phyloP scores from a whole-genome alignment of 306 rosid species.

The Gastrolobium bilobum region DNA sequence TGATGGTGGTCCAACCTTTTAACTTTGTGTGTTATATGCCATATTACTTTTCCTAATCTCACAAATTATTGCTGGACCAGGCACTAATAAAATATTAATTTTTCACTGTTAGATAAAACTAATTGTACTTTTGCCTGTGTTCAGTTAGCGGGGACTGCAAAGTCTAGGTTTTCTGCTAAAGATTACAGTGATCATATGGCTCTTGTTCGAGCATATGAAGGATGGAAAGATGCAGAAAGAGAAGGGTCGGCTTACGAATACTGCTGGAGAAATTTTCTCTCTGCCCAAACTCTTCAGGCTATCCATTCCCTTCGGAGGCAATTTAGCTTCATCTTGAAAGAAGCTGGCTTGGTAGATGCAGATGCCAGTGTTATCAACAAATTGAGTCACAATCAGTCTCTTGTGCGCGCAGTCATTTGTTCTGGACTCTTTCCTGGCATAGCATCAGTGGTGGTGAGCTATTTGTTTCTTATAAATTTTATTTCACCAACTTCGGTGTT shows the following conservation, averaged over 20 bases:
- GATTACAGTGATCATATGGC: conserved; percentile 99
- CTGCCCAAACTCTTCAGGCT: conserved; percentile 98
- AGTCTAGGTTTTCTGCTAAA: conserved; percentile 96
- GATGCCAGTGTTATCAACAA: conserved; percentile 78
- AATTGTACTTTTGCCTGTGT: conserved; percentile 40
- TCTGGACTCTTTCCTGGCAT: conserved; percentile 98
- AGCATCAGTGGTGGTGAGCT: conserved; percentile 91
- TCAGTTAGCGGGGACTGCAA: conserved; percentile 97
- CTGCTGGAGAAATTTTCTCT: conserved; percentile 99
- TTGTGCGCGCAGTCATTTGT: conserved; percentile 93
- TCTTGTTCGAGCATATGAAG: conserved; percentile 98
- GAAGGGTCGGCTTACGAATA: conserved; percentile 98
- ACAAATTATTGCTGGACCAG: conserved; percentile 40
- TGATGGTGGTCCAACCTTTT: conserved; percentile 1
- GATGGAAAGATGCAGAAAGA: conserved; percentile 99
- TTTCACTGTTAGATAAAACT: conserved; percentile 23
- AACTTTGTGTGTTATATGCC: conserved; percentile 10
- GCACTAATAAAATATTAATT: conserved; percentile 1
- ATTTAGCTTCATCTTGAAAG: conserved; percentile 88
- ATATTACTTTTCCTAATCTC: conserved; percentile 3
- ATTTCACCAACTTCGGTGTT: conserved; percentile 19
- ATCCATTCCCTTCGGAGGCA: conserved; percentile 96
- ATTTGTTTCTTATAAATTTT: conserved; percentile 39
- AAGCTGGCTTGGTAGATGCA: conserved; percentile 81
- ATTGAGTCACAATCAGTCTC: conserved; percentile 89